These are phyloP conservation scores for Petunia secreta DNA, from an alignment of 257 asterid genomes.

Conservation along the genomic window DNA sequence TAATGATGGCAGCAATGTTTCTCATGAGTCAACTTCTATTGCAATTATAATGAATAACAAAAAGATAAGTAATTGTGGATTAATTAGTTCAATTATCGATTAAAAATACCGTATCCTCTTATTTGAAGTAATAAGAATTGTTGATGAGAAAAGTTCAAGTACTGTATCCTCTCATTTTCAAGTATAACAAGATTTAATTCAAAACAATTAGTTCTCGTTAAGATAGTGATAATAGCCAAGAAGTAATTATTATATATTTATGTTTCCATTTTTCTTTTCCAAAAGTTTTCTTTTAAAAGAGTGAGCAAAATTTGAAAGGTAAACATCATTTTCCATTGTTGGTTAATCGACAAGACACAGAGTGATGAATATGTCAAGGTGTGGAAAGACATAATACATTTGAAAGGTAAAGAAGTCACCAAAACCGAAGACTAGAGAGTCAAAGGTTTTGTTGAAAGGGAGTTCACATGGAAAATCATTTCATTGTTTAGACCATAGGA, in stretches of 20 bases:
- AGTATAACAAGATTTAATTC: too few relatives aligned
- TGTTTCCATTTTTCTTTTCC: not conserved
- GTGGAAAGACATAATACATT: not conserved
- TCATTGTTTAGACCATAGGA: constrained; percentile 31
- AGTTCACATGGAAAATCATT: constrained; percentile 16
- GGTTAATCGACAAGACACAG: not conserved
- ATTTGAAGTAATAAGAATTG: not conserved
- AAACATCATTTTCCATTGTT: not conserved
- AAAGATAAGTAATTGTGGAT: not conserved
- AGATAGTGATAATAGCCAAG: not conserved
- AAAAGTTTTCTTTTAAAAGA: not conserved
- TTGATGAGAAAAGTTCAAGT: not conserved
- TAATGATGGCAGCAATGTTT: too few relatives aligned
- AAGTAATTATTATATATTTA: not conserved
- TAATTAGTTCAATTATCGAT: not conserved
- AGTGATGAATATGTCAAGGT: not conserved
- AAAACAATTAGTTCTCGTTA: too few relatives aligned
- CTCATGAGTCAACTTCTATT: not conserved
- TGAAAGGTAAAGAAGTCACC: not conserved
- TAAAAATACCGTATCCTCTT: not conserved
- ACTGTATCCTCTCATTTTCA: not conserved
- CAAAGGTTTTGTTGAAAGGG: constrained; percentile 34
- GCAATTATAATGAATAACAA: not conserved
- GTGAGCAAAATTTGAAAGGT: not conserved
- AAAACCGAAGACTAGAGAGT: not conserved